Evolutionary conservation across 768 basidiomycete genomes (phyloP).

Genomic region (Mycena maculata): DNA sequence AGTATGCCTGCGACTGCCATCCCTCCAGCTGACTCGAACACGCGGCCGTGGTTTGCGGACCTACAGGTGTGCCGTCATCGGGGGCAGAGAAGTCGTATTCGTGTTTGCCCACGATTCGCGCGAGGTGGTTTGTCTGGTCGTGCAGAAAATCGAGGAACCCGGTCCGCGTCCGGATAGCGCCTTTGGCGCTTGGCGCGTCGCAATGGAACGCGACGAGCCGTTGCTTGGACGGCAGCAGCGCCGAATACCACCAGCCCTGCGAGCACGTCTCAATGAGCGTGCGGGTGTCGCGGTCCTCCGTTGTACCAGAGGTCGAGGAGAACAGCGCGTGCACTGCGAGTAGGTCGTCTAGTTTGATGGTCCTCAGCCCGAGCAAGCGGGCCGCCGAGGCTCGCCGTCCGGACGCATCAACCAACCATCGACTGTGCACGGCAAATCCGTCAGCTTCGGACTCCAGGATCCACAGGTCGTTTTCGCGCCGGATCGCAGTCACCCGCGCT

Average conservation of each 20-base stretch:
- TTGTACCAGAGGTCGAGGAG: constrained; percentile 33
- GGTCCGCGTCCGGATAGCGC: constrained; percentile 38
- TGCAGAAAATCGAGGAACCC: constrained; percentile 46
- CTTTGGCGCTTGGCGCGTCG: constrained; percentile 40
- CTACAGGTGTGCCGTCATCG: constrained; percentile 17
- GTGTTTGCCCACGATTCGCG: constrained; percentile 31
- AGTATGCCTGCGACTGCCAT: constrained; percentile 35
- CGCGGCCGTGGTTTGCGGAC: constrained; percentile 41
- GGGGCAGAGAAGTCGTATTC: constrained; percentile 42
- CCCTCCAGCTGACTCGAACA: constrained; percentile 41
- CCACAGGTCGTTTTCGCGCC: constrained; percentile 18
- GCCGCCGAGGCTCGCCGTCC: constrained; percentile 49
- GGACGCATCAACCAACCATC: constrained; percentile 51
- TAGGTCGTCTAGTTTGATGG: constrained; percentile 39
- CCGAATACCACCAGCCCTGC: constrained; percentile 51
- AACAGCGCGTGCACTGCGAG: constrained; percentile 46
- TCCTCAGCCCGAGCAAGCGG: constrained; percentile 42
- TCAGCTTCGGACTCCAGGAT: constrained; percentile 1
- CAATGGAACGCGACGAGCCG: constrained; percentile 50
- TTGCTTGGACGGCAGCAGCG: constrained; percentile 41
- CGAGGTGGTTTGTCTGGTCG: constrained; percentile 39
- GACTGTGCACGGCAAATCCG: constrained; percentile 28
- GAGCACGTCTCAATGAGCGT: constrained; percentile 50
- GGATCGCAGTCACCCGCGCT: constrained; percentile 22
- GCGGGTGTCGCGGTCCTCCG: constrained; percentile 43